Conservation (phyloP, 2,329 filamentous ascomycete genomes). For the Lecanoromycetidae sp. region DNA sequence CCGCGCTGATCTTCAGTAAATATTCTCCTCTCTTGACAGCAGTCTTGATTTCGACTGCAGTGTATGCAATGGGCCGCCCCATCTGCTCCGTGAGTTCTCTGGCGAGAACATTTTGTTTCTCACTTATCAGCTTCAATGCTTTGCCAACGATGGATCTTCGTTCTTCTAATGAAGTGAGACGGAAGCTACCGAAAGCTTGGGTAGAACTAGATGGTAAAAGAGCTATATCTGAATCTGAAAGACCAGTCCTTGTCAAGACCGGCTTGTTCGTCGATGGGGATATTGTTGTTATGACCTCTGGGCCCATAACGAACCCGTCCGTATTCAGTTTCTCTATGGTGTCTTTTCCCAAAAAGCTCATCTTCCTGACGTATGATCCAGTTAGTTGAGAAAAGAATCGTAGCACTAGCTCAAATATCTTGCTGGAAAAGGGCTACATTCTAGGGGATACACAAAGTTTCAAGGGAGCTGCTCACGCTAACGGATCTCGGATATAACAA, state of each 20-base stretch:
- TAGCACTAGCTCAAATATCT: no score
- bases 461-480: no score
- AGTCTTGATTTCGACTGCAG: constrained; percentile 69
- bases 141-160: constrained; percentile 71
- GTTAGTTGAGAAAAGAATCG: no score
- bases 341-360: no score
- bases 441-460: no score
- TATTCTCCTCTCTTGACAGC: constrained; percentile 78
- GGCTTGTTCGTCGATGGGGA: constrained; percentile 81
- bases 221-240: constrained; percentile 57
- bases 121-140: constrained; percentile 58
- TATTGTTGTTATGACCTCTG: constrained; percentile 60
- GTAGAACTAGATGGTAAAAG: constrained; percentile 59
- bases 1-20: constrained; percentile 68
- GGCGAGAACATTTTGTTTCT: constrained; percentile 67
- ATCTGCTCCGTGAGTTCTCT: constrained; percentile 86
- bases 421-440: no score
- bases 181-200: constrained; percentile 64
- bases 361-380: no score
- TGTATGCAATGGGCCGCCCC: constrained; percentile 84
- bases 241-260: constrained; percentile 65
- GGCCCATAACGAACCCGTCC: no score
- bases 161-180: constrained; percentile 60
- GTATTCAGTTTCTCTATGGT: background rate
- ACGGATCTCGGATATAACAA: no score